Evolutionary conservation across 2,329 filamentous ascomycete species (phyloP), one percentile per base, ranked within the genome.

Genomic region (Venturia aucupariae): DNA sequence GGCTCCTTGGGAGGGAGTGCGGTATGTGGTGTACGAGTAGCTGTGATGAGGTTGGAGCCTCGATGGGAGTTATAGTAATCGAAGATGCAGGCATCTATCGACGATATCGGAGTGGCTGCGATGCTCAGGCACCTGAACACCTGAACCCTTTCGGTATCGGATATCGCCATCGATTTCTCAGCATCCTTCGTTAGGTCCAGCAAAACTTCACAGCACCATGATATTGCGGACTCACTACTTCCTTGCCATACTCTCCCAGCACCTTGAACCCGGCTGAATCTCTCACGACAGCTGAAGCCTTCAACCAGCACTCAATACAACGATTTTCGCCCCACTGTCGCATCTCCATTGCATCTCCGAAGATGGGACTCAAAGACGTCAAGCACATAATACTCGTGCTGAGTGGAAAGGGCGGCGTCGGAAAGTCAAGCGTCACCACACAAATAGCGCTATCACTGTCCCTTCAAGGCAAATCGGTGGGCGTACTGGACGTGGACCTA

Each of bases 361-460:
- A 35, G n/a, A 63, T 63, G 62, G 62, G 62, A 19, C 62, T 63
- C 62, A 46, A 63, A 42, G 51, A 55, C 48, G 62, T 63, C 46
- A 63, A 63, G 35, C 62, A 92, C 73, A 88, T 94, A 67, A 81
- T 92, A 68, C 83, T 94, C 70, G 89, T 90, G 67, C 88, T 99
- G 60, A 97, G 94, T 15, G 94, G 94, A 70, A 99, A 99, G 83
- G 94, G 94, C 72, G 94, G 94, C 70, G 94, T 99, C 24, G 94
- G 94, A 65, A 99, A 99, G 81, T 97, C 93, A 54, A 96, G 92
- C 62, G 87, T 97, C n/a, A 97, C 94, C 0, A 95, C 93, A 1
- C 94, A 99, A 75, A 86, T 99, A 19, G 94, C 94, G 10, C 84
- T 99, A 44, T 92, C 92, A 0, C 86, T 99, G 39, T 88, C 91